Evolutionary conservation across 768 basidiomycete species (phyloP), one percentile per base, ranked within the genome.

Genomic region (Mycena crocata): DNA sequence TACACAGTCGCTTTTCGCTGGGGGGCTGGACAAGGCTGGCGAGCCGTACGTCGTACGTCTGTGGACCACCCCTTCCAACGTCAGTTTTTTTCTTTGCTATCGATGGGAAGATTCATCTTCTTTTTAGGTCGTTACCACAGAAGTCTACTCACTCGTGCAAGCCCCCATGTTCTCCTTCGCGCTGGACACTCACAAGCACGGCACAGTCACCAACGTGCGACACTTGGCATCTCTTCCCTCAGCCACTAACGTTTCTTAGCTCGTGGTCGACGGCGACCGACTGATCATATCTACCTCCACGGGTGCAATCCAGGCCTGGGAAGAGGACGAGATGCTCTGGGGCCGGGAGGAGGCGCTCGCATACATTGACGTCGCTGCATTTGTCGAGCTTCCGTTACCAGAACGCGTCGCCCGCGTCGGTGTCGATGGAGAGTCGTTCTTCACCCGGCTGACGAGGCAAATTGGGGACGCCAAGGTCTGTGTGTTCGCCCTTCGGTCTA

Each of bases 311-410:
- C 92, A 95, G 70, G 78, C 91, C 12, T 94, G 94, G 92, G 80
- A 87, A 50, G 84, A 86, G 26, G 81, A 87, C 31, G 73, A 81
- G 37, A 79, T 88, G 31, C 82, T 85, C 31, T 97, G 95, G 94
- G 86, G 85, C 0, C 84, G 95, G 51, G 95, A 97, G 73, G 96
- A 98, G 74, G 85, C 87, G 2, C 82, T 97, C 13, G 81, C 93
- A 0, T 82, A 87, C 2, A 84, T 93, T 52, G 78, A 83, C 26
- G 84, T 85, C 0, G 89, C 90, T 1, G 86, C 89, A 56, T 89
- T 95, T 62, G 86, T 95, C 24, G 93, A 95, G 69, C 84, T 97
- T 19, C 93, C 93, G 10, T 66, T 80, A 21, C 73, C 77, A 13
- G 76, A 77, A n/a, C 70, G 71, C 23, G 73, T 71, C 45, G 77